Conservation (phyloP, 306 rosid species). For the Boehmeria nivea region DNA sequence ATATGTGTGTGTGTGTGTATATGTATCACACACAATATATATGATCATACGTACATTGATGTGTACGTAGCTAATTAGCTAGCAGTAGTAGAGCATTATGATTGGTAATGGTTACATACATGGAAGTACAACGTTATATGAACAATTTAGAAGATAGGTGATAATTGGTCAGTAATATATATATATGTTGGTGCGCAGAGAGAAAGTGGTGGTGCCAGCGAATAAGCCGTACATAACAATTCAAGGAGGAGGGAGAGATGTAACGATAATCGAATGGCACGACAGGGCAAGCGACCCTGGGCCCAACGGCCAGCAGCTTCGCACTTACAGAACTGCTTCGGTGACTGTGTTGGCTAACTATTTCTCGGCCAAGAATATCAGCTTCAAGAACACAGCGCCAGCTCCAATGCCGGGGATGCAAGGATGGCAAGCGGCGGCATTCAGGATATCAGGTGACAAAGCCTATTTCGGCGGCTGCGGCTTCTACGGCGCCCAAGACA, state of each 20-base stretch:
- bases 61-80: too few species aligned
- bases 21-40: too few species aligned
- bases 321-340: slow-evolving; percentile 88
- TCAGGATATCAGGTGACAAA: slow-evolving; percentile 77
- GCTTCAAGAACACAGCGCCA: slow-evolving; percentile 93
- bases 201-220: slow-evolving; percentile 78
- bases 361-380: slow-evolving; percentile 81
- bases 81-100: too few species aligned
- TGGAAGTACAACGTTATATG: too few species aligned
- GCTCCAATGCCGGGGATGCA: slow-evolving; percentile 95
- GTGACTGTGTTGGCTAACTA: slow-evolving; percentile 66
- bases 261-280: slow-evolving; percentile 89
- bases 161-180: background rate
- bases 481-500: slow-evolving; percentile 84
- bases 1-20: too few species aligned
- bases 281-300: slow-evolving; percentile 84
- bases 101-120: too few species aligned
- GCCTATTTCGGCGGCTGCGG: slow-evolving; percentile 85
- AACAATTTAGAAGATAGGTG: background rate
- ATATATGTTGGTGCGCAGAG: slow-evolving; percentile 35
- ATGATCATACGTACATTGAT: too few species aligned
- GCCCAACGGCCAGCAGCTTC: slow-evolving; percentile 73
- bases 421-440: slow-evolving; percentile 90
- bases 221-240: slow-evolving; percentile 81
- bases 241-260: slow-evolving; percentile 66